Conservation (phyloP, 108 stramenopile genomes). For the Asterionellopsis glacialis region DNA sequence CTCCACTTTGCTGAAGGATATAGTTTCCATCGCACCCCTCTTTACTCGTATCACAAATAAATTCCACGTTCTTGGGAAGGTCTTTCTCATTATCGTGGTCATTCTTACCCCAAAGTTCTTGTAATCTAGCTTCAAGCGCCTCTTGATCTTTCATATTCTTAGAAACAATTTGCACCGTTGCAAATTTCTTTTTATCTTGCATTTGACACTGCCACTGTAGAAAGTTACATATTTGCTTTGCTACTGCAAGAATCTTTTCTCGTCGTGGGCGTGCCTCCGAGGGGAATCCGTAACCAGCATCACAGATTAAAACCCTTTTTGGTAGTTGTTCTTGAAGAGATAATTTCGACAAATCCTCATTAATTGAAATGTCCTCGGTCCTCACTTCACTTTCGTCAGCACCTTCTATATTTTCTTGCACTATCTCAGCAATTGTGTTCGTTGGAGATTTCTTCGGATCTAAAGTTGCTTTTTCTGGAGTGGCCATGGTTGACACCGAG, state of each 20-base stretch:
- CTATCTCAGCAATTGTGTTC: too few species aligned
- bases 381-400: too few species aligned
- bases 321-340: too few species aligned
- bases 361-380: too few species aligned
- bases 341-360: too few species aligned
- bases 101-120: conserved; percentile 25
- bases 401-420: too few species aligned
- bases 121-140: conserved; percentile 26
- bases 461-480: too few species aligned
- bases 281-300: conserved; percentile 83
- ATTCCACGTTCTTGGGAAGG: conserved; percentile 15
- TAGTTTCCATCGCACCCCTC: conserved; percentile 13
- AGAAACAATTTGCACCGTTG: conserved; percentile 6
- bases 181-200: neutral
- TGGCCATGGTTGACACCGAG: too few species aligned
- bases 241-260: conserved; percentile 68
- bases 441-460: too few species aligned
- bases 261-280: conserved; percentile 55
- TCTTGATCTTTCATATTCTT: conserved; percentile 17
- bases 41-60: conserved; percentile 13
- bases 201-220: conserved; percentile 48
- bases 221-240: conserved; percentile 67
- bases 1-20: neutral
- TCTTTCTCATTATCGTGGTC: conserved; percentile 1
- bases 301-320: conserved; percentile 45